phyloP scores from a whole-genome alignment of 345 rosid species.

The Clarkia xantiana region DNA sequence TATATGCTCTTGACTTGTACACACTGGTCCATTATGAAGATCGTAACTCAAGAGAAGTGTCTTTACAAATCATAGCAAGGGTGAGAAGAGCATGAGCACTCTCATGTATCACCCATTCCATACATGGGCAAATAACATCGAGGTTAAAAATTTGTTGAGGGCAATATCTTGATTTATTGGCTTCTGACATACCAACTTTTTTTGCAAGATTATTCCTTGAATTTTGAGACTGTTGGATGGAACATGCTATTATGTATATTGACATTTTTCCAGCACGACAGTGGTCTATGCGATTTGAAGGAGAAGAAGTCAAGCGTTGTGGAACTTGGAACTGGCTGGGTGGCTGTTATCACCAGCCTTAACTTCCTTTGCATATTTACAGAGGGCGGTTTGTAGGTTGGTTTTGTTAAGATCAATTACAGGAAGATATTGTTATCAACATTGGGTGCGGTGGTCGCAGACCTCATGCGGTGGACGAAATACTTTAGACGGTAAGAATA shows the following conservation, averaged over 20 bases:
- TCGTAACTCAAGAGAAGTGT: no score
- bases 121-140: conserved; percentile 87
- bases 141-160: conserved; percentile 31
- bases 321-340: conserved; percentile 76
- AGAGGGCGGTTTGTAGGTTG: conserved; percentile 93
- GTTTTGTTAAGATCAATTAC: conserved; percentile 1
- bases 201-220: not conserved
- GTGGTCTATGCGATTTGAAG: conserved; percentile 99
- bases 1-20: no score
- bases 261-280: conserved; percentile 6
- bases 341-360: conserved; percentile 86
- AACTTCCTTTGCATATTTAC: conserved; percentile 76
- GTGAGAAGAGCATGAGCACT: conserved; percentile 85
- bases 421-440: no score
- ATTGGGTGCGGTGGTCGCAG: no score
- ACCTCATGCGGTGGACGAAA: no score
- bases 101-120: conserved; percentile 83
- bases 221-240: not conserved
- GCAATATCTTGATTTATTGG: not conserved
- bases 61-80: conserved; percentile 86
- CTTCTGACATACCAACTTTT: no score
- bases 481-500: no score
- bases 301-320: conserved; percentile 92
- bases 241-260: no score
- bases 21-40: no score